Evolutionary conservation across 2,329 filamentous ascomycete genomes (phyloP).

Genomic region (Cladosporium sp.): DNA sequence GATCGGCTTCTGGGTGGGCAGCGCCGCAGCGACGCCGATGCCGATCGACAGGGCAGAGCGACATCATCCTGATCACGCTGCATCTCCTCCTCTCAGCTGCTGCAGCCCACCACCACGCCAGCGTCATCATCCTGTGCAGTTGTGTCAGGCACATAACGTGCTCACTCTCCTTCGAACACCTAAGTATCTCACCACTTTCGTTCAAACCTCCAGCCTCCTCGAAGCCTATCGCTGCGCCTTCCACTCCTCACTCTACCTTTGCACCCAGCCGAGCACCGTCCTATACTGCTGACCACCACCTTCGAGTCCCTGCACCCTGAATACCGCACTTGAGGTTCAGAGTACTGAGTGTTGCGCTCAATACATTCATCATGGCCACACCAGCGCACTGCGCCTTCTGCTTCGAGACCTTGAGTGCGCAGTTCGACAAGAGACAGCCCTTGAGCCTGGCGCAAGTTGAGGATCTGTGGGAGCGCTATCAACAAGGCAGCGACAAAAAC

Average conservation of each 20-base stretch:
- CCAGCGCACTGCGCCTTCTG: conserved; percentile 85
- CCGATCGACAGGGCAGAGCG: not conserved
- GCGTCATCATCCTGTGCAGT: conserved; percentile 6
- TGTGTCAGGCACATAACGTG: conserved; percentile 3
- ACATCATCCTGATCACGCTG: conserved; percentile 6
- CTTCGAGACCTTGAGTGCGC: conserved; percentile 81
- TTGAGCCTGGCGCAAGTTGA: conserved; percentile 69
- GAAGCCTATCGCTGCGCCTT: not conserved
- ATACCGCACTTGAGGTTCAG: not conserved
- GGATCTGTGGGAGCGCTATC: conserved; percentile 63
- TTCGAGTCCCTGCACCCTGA: not conserved
- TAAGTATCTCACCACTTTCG: conserved; percentile 10
- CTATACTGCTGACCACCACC: not conserved
- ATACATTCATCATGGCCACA: conserved; percentile 68
- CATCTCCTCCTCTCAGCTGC: not conserved
- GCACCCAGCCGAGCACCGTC: not conserved
- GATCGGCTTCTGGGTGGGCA: not conserved
- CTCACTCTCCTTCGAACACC: not conserved
- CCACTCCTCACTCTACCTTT: not conserved
- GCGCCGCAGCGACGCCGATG: not conserved
- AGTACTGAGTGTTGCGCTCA: not conserved
- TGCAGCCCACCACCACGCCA: not conserved
- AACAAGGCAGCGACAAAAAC: conserved; percentile 38
- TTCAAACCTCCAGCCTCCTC: not conserved
- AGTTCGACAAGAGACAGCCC: conserved; percentile 68